Percentiles rank a stretch among this genome's conserved stretches.
Conservation (phyloP, 1,139 yeast species). For the Candida sp. region DNA sequence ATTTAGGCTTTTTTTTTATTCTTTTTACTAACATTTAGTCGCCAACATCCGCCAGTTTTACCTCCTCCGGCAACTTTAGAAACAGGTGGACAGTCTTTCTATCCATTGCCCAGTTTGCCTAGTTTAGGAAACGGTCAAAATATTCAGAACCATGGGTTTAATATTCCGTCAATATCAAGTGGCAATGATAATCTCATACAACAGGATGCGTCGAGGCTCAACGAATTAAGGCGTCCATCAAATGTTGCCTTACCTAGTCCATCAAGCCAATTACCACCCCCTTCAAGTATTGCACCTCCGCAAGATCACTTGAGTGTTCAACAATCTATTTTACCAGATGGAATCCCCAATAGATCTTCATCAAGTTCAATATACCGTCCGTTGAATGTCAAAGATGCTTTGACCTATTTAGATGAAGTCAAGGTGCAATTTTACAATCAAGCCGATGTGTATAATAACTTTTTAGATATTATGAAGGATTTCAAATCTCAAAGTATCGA, state of each 20-base stretch:
- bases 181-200: conserved; percentile 13
- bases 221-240: conserved; percentile 24
- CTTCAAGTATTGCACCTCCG: conserved; percentile 8
- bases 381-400: conserved; percentile 92
- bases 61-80: conserved; percentile 57
- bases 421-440: conserved; percentile 88
- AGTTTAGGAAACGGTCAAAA: conserved; percentile 45
- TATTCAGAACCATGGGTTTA: conserved; percentile 40
- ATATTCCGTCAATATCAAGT: conserved; percentile 44
- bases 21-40: conserved; percentile 31
- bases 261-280: conserved; percentile 11
- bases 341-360: conserved; percentile 39
- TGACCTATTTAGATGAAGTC: conserved; percentile 92
- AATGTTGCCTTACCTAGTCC: conserved; percentile 14
- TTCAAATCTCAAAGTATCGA: conserved; percentile 95
- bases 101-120: conserved; percentile 51
- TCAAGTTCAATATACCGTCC: conserved; percentile 68
- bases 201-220: conserved; percentile 20
- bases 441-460: conserved; percentile 95
- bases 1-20: no score
- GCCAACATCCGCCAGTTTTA: conserved; percentile 51
- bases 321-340: conserved; percentile 27
- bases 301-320: conserved; percentile 6
- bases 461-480: conserved; percentile 97
- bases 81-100: conserved; percentile 50